phyloP scores from a whole-genome alignment of 768 basidiomycete species.

The Phylloporus arenicola region DNA sequence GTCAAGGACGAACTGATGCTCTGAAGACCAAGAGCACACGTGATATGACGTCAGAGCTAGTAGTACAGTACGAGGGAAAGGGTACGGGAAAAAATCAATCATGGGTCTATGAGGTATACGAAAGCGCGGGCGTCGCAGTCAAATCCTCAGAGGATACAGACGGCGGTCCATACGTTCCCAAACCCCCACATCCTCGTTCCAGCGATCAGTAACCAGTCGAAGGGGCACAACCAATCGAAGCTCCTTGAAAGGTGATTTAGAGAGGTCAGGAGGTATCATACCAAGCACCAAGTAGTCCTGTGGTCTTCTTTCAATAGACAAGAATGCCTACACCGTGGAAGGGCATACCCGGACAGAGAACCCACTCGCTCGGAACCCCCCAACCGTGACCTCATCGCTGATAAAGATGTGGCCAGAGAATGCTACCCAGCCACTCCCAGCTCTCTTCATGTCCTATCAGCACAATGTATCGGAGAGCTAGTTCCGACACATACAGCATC shows the following conservation, averaged over 20 bases:
- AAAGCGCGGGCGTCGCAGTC: conserved; percentile 7
- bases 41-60: conserved; percentile 24
- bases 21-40: conserved; percentile 8
- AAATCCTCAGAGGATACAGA: conserved; percentile 24
- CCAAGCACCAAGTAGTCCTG: conserved; percentile 66
- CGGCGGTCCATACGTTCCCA: conserved; percentile 8
- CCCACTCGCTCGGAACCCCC: conserved; percentile 64
- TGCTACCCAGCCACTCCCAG: conserved; percentile 55
- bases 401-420: conserved; percentile 62
- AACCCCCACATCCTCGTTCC: conserved; percentile 34
- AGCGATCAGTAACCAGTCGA: conserved; percentile 59
- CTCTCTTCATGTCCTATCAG: conserved; percentile 39
- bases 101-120: not conserved
- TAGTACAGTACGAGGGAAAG: too few relatives aligned
- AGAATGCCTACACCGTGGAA: not conserved
- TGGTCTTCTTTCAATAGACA: not conserved
- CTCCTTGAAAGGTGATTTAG: conserved; percentile 52
- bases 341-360: conserved; percentile 53
- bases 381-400: conserved; percentile 40
- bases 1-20: conserved; percentile 1
- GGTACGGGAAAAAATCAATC: not conserved
- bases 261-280: conserved; percentile 51
- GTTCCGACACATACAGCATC: conserved; percentile 41
- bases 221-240: conserved; percentile 60
- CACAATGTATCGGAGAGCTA: not conserved